Conservation (phyloP, 768 basidiomycete genomes). For the Kwoniella sp. region DNA sequence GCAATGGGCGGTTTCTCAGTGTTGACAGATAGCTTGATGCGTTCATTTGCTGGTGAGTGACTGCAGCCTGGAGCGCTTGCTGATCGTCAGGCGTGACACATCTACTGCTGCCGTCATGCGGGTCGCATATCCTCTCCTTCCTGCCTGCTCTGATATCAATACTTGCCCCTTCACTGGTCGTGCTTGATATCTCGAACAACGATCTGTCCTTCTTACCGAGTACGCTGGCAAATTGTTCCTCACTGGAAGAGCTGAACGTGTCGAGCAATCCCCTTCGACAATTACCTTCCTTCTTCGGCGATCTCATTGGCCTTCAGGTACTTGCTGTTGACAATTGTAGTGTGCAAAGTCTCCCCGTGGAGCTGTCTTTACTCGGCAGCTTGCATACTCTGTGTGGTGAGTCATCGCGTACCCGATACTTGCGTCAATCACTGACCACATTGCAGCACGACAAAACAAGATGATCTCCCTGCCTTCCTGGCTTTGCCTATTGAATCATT, state of each 20-base stretch:
- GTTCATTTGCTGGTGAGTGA: slow-evolving; percentile 57
- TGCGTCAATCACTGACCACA: too few species aligned
- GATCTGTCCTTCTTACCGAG: slow-evolving; percentile 78
- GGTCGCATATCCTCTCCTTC: slow-evolving; percentile 68
- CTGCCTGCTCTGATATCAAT: slow-evolving; percentile 66
- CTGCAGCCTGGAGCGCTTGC: slow-evolving; percentile 1
- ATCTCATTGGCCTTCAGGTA: slow-evolving; percentile 71
- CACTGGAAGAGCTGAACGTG: slow-evolving; percentile 88
- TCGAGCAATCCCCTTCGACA: slow-evolving; percentile 83
- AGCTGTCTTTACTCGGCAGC: slow-evolving; percentile 67
- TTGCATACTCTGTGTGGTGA: slow-evolving; percentile 63
- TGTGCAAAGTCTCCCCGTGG: slow-evolving; percentile 67
- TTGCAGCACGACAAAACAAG: slow-evolving; percentile 81
- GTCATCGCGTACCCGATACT: slow-evolving; percentile 4
- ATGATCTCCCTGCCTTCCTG: slow-evolving; percentile 86
- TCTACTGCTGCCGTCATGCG: slow-evolving; percentile 79
- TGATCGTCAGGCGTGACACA: slow-evolving; percentile 76
- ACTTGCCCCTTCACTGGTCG: slow-evolving; percentile 73
- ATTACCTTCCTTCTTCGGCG: slow-evolving; percentile 82
- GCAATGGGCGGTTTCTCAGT: slow-evolving; percentile 39
- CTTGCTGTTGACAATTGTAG: slow-evolving; percentile 90
- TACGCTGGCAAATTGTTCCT: slow-evolving; percentile 69
- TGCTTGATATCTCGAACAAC: slow-evolving; percentile 88
- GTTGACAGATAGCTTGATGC: slow-evolving; percentile 32
- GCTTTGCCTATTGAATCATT: slow-evolving; percentile 74